Base-by-base conservation (phyloP, 2,329 filamentous ascomycete genomes). In the Fusarium pilosicola region DNA sequence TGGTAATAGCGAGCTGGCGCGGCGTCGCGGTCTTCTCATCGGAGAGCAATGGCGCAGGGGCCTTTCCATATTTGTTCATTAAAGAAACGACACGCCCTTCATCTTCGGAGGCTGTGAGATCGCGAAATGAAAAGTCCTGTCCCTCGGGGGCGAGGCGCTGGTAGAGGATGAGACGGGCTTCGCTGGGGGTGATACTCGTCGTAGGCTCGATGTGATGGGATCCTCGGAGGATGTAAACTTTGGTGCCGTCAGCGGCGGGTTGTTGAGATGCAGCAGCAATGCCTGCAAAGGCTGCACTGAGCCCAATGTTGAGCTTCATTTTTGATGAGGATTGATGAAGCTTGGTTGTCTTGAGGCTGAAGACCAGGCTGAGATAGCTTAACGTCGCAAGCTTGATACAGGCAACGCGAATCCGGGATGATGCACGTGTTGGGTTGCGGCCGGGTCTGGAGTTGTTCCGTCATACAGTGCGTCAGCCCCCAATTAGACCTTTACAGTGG, bases 1-100 rank as follows among this genome's bases (percentile, higher is more conserved):
- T 83, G 74, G 90, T 80, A 58, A 92, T 82, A 32, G 93, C 81
- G 44, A 93, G 85, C 80, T 93, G 90, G 59, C 81, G 84, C 10
- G 86, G 84, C 42, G 74, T 74, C 59, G 69, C 73, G 55, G 81
- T 77, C 24, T 78, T 73, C 17, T 73, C 70, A 46, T 81, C 77
- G 9, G 79, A 64, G 74, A 93, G 90, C 39, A 93, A 82, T 26
- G 85, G 80, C 61, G 82, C 75, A 12, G 86, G 81, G 36, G 83
- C 78, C 70, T 87, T 89, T 70, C 90, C 91, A 80, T 90, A 93
- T 56, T 83, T 83, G 77, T 90, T 89, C 77, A 94, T 84, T 74
- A 89, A 83, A 55, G 85, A 83, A 44, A 93, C 81, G 14, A 88
- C 86, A 46, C 88, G 85, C 65, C 86, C 83, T 30, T 76, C 58